A percentile compares a stretch with the other conserved stretches of the same genome.
Conservation (phyloP, 1,284 basidiomycete species). For the Leccinum subrobustum region DNA sequence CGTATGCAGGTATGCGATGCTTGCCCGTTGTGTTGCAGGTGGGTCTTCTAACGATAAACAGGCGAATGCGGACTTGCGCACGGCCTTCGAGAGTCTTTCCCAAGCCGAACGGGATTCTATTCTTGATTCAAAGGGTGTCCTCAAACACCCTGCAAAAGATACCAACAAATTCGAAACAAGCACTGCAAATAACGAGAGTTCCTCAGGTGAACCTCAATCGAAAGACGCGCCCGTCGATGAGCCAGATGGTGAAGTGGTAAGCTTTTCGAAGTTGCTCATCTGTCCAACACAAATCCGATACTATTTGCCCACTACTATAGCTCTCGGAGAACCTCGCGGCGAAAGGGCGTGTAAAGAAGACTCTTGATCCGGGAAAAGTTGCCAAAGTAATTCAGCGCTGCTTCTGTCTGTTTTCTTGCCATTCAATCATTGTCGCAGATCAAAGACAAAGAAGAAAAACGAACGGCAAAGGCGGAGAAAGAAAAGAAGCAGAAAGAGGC, state of each 20-base stretch:
- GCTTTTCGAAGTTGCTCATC: conserved; percentile 1
- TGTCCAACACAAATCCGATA: background rate
- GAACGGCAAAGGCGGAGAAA: conserved; percentile 49
- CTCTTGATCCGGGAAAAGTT: conserved; percentile 54
- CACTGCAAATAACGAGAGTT: conserved; percentile 2
- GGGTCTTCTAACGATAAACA: conserved; percentile 27
- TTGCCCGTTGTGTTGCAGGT: background rate
- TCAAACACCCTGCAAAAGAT: conserved; percentile 42
- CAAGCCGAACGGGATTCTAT: conserved; percentile 54
- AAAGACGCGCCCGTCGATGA: conserved; percentile 31
- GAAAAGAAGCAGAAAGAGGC: conserved; percentile 70
- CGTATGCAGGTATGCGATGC: conserved; percentile 55
- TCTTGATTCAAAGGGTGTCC: conserved; percentile 49
- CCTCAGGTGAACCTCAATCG: conserved; percentile 9
- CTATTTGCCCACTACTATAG: conserved; percentile 10
- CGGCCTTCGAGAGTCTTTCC: conserved; percentile 53
- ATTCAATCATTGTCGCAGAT: conserved; percentile 42
- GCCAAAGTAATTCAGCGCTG: conserved; percentile 49
- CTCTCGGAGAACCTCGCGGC: conserved; percentile 17
- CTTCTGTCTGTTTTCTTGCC: conserved; percentile 1
- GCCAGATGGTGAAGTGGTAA: conserved; percentile 37
- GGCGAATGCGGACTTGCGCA: conserved; percentile 60
- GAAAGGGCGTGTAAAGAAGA: conserved; percentile 48
- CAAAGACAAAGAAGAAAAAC: conserved; percentile 65
- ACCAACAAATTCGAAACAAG: conserved; percentile 30